These are phyloP conservation scores for Sporobolomyces pararoseus DNA, from an alignment of 768 basidiomycete species.

Conservation along the genomic window DNA sequence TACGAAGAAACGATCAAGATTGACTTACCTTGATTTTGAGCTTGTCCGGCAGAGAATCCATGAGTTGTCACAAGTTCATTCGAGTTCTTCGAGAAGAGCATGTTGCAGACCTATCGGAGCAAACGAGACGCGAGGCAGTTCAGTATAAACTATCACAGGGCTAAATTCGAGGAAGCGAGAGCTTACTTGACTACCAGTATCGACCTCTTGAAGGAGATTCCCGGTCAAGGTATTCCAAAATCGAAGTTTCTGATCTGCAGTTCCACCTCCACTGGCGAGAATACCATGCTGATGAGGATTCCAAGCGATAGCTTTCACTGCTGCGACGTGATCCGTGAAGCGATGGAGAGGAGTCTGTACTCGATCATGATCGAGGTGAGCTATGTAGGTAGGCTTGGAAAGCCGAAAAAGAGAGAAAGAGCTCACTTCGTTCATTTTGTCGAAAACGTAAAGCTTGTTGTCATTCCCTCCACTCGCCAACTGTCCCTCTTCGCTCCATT, in stretches of 20 bases:
- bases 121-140: too few relatives aligned
- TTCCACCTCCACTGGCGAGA: slow-evolving; percentile 91
- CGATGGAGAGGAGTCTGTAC: slow-evolving; percentile 68
- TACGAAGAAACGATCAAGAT: background rate
- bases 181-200: slow-evolving; percentile 90
- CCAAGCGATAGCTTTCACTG: slow-evolving; percentile 98
- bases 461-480: slow-evolving; percentile 96
- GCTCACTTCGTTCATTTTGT: slow-evolving; percentile 58
- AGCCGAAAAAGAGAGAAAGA: too few relatives aligned
- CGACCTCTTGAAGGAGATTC: slow-evolving; percentile 70
- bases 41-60: slow-evolving; percentile 86
- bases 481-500: slow-evolving; percentile 64
- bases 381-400: too few relatives aligned
- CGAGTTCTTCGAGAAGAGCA: slow-evolving; percentile 79
- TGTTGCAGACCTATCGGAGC: slow-evolving; percentile 78
- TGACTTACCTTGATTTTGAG: slow-evolving; percentile 93
- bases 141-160: too few relatives aligned
- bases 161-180: background rate
- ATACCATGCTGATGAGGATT: slow-evolving; percentile 89
- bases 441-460: slow-evolving; percentile 98
- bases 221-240: slow-evolving; percentile 95
- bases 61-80: slow-evolving; percentile 98
- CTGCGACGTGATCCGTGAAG: slow-evolving; percentile 94
- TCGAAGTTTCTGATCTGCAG: slow-evolving; percentile 96
- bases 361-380: slow-evolving; percentile 51